Evolutionary conservation across 768 basidiomycete species (phyloP), one percentile per base, ranked within the genome.

Genomic region (Gloeopeniophorella convolvens): DNA sequence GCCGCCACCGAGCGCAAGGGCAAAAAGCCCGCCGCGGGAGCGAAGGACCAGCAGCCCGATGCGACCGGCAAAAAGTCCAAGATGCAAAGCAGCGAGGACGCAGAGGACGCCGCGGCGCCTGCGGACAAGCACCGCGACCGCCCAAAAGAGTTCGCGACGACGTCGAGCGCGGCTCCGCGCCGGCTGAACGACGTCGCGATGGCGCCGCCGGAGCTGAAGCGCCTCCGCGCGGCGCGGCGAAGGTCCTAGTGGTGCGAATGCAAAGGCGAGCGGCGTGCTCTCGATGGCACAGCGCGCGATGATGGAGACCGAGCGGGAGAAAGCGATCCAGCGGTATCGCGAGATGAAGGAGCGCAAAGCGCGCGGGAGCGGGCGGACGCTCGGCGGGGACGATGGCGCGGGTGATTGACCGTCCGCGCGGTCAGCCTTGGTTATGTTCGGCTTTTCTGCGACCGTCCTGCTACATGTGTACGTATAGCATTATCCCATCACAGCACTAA

Each of bases 271-370:
- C 2, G 74, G 73, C 3, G 73, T 85, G 7, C 57, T 89, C 26
- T 83, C 82, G 24, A 81, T 88, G 76, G 80, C 83, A 12, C 85
- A 89, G 68, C 82, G 79, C 62, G 72, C 72, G 5, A 80, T 86
- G 80, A 80, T 91, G 77, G 85, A 85, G 59, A 70, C 72, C 45
- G 87, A 89, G 50, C 73, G 88, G 55, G 81, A 85, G 58, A 81
- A 75, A 52, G 85, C 68, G 18, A 82, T 91, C 51, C 67, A 65
- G 60, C 72, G 75, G 46, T 89, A 89, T 64, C 69, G 88, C 51
- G 76, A 82, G 65, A 59, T 89, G 65, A 89, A 83, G 64, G 80
- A 76, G 18, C 42, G 35, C 26, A 54, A 33, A 43, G 7, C 68
- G 62, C 57, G 73, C 69, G 60, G 34, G 15, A n/a, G 12, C n/a